phyloP scores from a whole-genome alignment of 495 filamentous ascomycete species.

The Penicillium lagena region DNA sequence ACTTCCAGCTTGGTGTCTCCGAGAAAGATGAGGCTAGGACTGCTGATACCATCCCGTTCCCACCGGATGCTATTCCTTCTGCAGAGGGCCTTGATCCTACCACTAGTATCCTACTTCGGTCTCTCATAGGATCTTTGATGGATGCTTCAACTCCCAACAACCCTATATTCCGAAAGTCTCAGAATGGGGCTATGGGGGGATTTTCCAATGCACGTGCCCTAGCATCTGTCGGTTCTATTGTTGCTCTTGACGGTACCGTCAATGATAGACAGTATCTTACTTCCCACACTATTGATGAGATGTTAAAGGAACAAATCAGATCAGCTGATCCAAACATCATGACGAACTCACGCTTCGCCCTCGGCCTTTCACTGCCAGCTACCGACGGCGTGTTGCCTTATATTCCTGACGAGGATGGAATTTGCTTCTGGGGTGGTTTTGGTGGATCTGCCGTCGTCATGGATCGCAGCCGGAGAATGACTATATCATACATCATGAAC shows the following conservation, averaged over 20 bases:
- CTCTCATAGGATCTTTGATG: slow-evolving; percentile 7
- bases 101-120: not conserved
- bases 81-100: too few relatives aligned
- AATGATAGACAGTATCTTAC: slow-evolving; percentile 24
- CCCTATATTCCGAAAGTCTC: slow-evolving; percentile 13
- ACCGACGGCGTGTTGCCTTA: slow-evolving; percentile 7
- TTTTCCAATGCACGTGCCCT: slow-evolving; percentile 29
- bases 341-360: slow-evolving; percentile 21
- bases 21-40: slow-evolving; percentile 26
- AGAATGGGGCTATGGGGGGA: slow-evolving; percentile 23
- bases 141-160: not conserved
- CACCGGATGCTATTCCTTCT: not conserved
- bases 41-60: slow-evolving; percentile 17
- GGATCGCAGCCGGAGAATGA: slow-evolving; percentile 33
- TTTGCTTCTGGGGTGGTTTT: slow-evolving; percentile 39
- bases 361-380: slow-evolving; percentile 26
- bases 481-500: slow-evolving; percentile 41
- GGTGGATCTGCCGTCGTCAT: slow-evolving; percentile 37
- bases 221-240: slow-evolving; percentile 21
- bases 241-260: slow-evolving; percentile 22
- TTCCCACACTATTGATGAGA: slow-evolving; percentile 23
- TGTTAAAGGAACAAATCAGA: slow-evolving; percentile 29
- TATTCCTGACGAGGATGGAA: slow-evolving; percentile 18
- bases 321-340: slow-evolving; percentile 27
- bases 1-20: slow-evolving; percentile 29